Base-by-base conservation (phyloP, 2,329 filamentous ascomycete species). In the Monilinia polystroma region DNA sequence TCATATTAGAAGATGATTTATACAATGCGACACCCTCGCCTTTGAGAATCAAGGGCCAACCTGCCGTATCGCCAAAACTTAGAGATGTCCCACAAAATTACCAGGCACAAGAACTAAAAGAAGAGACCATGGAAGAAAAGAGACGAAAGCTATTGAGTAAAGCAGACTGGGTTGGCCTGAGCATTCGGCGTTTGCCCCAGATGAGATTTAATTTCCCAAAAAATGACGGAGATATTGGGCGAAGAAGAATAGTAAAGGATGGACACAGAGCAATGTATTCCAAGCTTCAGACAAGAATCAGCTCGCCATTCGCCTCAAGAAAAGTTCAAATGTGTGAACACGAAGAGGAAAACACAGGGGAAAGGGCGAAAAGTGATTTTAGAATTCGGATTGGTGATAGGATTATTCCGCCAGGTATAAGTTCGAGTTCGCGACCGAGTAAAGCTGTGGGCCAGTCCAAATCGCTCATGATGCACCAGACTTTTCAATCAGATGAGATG, bases 141-240 rank as follows among this genome's bases (percentile, higher is more conserved):
- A 73, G 68, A 66, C 68, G 67, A 55, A 74, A 68, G 53, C 60
- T 77, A 45, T 71, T 77, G 55, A 60, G 66, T 12, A 72, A 71
- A 32, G 69, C 69, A 32, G 75, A 77, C 60, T 77, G 76, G 76
- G 69, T 73, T 20, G 74, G 75, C n/a, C 59, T 74, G 8, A 70
- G 59, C 12, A 70, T 71, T 53, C 71, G 72, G 45, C 70, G 66
- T 51, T 73, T 72, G 23, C 47, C 73, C 18, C 56, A 71, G 20
- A 47, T 74, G 23, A 68, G 60, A n/a, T 75, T 72, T 59, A 63
- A 62, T 18, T 62, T 70, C 32, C 57, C 69, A 20, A 68, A 58
- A 63, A 57, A 71, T 38, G 68, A 71, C 54, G 65, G 73, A 43
- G 69, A 71, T 38, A 67, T 76, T 63, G 75, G 74, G 4, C 72